Conservation (phyloP, 257 asterid genomes). For the Solanum sitiens region DNA sequence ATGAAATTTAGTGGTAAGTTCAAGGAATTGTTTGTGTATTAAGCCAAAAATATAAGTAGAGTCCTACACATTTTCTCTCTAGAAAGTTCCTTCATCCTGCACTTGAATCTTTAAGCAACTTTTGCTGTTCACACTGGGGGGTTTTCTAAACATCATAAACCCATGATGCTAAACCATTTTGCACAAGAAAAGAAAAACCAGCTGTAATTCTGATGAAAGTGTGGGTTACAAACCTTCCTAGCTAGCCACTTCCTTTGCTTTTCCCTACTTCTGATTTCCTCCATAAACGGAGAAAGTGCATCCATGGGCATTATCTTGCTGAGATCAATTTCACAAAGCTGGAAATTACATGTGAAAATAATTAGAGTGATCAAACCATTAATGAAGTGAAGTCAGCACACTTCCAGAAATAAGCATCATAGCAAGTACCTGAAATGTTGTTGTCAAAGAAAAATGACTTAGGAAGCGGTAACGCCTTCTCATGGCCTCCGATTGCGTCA, state of each 20-base stretch:
- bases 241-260: conserved; percentile 73
- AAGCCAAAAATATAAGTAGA: background rate
- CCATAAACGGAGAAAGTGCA: conserved; percentile 82
- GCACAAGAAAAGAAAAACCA: background rate
- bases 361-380: background rate
- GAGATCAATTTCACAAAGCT: conserved; percentile 89
- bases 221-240: conserved; percentile 47
- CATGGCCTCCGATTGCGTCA: conserved; percentile 78
- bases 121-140: background rate
- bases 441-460: conserved; percentile 91
- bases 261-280: conserved; percentile 87
- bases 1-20: background rate
- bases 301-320: conserved; percentile 50
- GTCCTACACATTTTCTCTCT: background rate
- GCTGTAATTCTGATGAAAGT: background rate
- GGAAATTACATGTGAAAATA: conserved; percentile 10
- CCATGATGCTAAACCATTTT: background rate
- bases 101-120: background rate
- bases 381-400: background rate
- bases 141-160: background rate
- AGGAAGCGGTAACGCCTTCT: conserved; percentile 88
- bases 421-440: conserved; percentile 68
- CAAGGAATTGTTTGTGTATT: background rate
- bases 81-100: background rate
- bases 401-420: background rate